Base-by-base conservation (phyloP, 352 stramenopile genomes). In the Phytophthora brassicae region DNA sequence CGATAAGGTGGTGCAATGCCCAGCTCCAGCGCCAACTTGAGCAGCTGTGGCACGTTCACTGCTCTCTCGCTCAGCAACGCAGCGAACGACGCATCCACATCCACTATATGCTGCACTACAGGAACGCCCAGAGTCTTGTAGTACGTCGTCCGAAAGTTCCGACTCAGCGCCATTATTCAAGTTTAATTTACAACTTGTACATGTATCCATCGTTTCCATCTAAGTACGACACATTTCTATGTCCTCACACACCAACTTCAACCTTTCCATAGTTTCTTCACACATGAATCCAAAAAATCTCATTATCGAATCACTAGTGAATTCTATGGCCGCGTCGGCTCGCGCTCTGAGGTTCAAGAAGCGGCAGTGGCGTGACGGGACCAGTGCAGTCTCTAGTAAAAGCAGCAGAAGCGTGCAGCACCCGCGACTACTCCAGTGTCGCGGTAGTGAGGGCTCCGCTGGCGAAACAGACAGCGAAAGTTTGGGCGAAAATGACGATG, bases 61-160 rank as follows among this genome's bases (percentile, higher is more conserved):
- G 66, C 54, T 19, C 50, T 57, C 39, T 91, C 80, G 3, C 64
- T 62, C 16, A 94, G 75, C 31, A 94, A 66, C 35, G 83, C 74
- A 5, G 79, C 77, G 42, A 89, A 92, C 28, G 79, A 90, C 1
- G 83, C 85, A 20, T 94, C 85, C 28, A 89, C 70, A 38, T 94
- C 81, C 41, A 90, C 82, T 63, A 92, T 88, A 59, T 90, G 80
- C 68, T 90, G 85, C 64, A 92, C 80, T 39, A 94, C 81, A 7
- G 85, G 85, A 54, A 94, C 86, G 42, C 86, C 86, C 47, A 94
- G 71, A 64, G 81, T 94, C 75, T 94, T 94, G 69, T 94, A 94
- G 64, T 94, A 94, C 35, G 83, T 92, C 66, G 81, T 90, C 39
- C 83, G 83, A 67, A 94, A 91, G 66, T 94, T 94, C 51, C 77